These are phyloP conservation scores for Chlorella sp. DNA, from an alignment of 139 green algal species.

Conservation along the genomic window DNA sequence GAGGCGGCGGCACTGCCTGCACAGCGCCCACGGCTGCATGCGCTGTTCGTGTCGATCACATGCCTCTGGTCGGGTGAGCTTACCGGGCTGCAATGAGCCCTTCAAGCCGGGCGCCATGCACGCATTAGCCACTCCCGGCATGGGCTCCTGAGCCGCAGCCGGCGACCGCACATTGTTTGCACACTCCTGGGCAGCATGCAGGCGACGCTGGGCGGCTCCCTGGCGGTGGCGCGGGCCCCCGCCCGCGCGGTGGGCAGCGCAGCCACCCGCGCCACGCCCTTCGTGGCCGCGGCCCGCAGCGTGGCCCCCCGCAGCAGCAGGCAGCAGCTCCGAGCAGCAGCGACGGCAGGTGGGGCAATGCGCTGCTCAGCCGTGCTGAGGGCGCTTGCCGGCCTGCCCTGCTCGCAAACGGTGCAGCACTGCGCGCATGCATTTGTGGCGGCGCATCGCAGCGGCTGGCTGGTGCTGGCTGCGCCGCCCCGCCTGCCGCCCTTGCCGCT, in stretches of 20 bases:
- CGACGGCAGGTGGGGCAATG: slow-evolving; percentile 24
- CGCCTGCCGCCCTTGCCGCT: neutral
- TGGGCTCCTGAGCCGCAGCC: neutral
- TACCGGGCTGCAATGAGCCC: no score
- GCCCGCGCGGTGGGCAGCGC: neutral
- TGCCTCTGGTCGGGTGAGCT: no score
- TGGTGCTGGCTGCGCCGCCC: neutral
- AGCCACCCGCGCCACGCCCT: neutral
- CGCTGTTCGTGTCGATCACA: no score
- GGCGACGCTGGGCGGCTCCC: slow-evolving; percentile 1
- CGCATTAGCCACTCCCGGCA: neutral
- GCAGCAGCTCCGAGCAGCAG: slow-evolving; percentile 7
- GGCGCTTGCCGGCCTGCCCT: neutral
- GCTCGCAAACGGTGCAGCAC: neutral
- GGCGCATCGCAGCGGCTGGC: neutral
- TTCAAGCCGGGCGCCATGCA: neutral
- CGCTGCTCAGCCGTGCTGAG: neutral
- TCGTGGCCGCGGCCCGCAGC: neutral
- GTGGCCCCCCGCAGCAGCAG: neutral
- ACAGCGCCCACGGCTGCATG: no score
- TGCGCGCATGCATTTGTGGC: neutral
- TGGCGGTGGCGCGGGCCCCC: neutral
- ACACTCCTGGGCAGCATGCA: neutral
- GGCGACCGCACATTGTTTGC: no score
- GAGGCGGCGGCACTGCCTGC: no score